Base-by-base conservation (phyloP, 306 rosid species). In the Albizia julibrissin region DNA sequence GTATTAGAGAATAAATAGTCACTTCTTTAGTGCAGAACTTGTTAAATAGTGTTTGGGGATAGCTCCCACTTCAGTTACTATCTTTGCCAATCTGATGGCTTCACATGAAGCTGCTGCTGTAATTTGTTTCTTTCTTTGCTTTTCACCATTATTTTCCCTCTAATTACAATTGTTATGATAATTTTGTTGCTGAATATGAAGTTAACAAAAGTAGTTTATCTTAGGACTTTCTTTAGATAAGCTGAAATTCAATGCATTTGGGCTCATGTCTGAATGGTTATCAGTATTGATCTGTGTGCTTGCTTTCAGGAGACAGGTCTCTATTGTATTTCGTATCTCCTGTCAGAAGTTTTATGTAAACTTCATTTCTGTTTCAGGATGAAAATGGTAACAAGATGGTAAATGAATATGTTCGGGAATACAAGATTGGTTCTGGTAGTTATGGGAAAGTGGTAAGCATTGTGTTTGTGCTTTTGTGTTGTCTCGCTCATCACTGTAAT, bases 381-480 rank as follows among this genome's bases (percentile, higher is more conserved):
- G 97, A 93, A 47, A 71, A 92, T 40, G 99, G 99, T 46, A 93
- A 89, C 82, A 96, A 96, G 88, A 91, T 88, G 90, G 85, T 96
- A 78, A 96, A 96, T 88, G 97, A 96, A 82, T 96, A 93, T 77
- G 89, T 96, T 79, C 99, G 97, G 40, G 99, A 92, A 84, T 89
- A 12, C 80, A 93, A 88, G 91, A 96, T 96, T 89, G 99, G 99
- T 67, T 80, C 98, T 27, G 98, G 99, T 75, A 96, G 99, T 90
- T 96, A 96, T 6, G 99, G 99, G 84, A 96, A 96, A 96, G 99
- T 96, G 97, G 99, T 96, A 84, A 88, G 91, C 72, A 37, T 79
- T 74, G 14, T 77, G 56, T 72, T 69, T 59, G 72, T 81, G 43
- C 29, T 52, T 67, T 52, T 81, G 43, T 42, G 56, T 46, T 86